These are phyloP conservation scores for Canavalia gladiata DNA, from an alignment of 306 rosid genomes.

Conservation along the genomic window DNA sequence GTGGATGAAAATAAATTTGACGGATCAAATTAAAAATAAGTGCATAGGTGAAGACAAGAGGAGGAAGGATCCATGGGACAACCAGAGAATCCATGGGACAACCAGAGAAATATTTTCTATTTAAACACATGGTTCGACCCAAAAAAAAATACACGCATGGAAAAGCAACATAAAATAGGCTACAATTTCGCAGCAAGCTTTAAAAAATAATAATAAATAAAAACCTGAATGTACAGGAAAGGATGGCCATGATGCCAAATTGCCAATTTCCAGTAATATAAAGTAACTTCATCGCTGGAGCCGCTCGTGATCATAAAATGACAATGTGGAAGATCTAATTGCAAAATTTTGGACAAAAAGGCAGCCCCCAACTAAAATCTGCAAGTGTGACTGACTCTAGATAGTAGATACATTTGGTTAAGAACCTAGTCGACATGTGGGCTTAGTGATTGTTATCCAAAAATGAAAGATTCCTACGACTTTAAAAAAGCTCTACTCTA, in stretches of 20 bases:
- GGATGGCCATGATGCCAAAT: not conserved
- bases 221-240: not conserved
- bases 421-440: not conserved
- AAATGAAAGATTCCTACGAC: not conserved
- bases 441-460: not conserved
- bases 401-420: not conserved
- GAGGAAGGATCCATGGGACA: no score
- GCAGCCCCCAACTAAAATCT: slow-evolving; percentile 6
- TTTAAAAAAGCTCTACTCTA: slow-evolving; percentile 47
- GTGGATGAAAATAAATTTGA: not conserved
- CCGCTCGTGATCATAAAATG: not conserved
- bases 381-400: not conserved
- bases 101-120: no score
- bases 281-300: not conserved
- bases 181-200: slow-evolving; percentile 1
- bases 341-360: slow-evolving; percentile 9
- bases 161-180: not conserved
- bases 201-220: not conserved
- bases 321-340: slow-evolving; percentile 4
- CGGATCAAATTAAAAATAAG: no score
- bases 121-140: no score
- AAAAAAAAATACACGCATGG: not conserved
- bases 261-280: not conserved
- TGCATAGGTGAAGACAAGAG: no score
- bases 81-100: no score